Base-by-base conservation (phyloP, 768 basidiomycete genomes). In the Hericium coralloides region DNA sequence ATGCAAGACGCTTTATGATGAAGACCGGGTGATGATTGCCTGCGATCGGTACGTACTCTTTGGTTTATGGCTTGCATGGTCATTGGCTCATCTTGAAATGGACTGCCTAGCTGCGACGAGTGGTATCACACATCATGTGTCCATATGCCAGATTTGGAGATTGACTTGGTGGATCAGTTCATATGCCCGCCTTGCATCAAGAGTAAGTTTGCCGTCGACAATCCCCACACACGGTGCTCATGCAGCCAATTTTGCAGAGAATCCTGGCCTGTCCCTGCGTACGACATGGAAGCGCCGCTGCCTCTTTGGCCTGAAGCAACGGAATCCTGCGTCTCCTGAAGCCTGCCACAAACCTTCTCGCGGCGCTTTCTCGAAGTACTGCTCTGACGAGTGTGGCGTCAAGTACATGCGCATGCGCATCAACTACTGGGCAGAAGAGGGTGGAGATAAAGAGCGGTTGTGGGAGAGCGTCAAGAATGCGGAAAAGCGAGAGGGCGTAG, bases 61-160 rank as follows among this genome's bases (percentile, higher is more conserved):
- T 14, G 12, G 17, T 23, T 50, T 38, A 37, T 23, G 23, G 7
- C 49, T 50, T 38, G 31, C 49, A 20, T 58, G 38, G 20, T 31
- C 31, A 31, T 31, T 9, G 10, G 10, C 8, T 31, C 15, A 50
- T 37, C 5, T 49, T 55, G 17, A 49, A 51, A 17, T 18, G 41
- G 31, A 2, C 45, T n/a, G 8, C 17, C 56, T 45, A 93, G 92
- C 26, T 95, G 93, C 69, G 93, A 95, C 65, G 89, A 94, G 59
- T 97, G 93, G 93, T 95, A 92, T 68, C 93, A 97, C 67, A 87
- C 89, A 0, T 78, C 82, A 50, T 97, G 93, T 63, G 84, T 95
- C 25, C 73, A 81, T 43, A 87, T 95, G 79, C 80, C 83, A 23
- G 92, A 95, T 59, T 74, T 83, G 7, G 83, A 87, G 62, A 81